Conservation (phyloP, 2,329 filamentous ascomycete species). For the Hortaea werneckii region DNA sequence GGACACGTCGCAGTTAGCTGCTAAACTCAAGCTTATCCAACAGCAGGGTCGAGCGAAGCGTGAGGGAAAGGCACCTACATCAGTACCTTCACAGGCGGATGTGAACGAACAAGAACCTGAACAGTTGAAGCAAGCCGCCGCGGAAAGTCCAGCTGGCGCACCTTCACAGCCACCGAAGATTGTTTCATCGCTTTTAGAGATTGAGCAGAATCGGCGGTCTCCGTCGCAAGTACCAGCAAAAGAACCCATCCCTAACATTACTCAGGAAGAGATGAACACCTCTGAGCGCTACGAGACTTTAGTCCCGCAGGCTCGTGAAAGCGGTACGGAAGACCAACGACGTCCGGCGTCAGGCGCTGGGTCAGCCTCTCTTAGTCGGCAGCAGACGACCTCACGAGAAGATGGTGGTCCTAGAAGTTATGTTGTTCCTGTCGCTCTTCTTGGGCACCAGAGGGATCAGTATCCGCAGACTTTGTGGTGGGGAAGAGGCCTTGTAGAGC, state of each 20-base stretch:
- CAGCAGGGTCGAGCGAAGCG: constrained; percentile 4
- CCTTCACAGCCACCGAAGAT: constrained; percentile 8
- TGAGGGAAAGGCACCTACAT: background rate
- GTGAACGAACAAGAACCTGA: background rate
- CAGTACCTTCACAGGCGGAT: background rate
- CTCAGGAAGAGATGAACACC: constrained; percentile 24
- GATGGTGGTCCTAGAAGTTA: constrained; percentile 4
- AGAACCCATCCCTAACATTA: constrained; percentile 13
- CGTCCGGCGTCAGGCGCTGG: constrained; percentile 1
- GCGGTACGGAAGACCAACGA: background rate
- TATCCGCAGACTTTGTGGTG: constrained; percentile 15
- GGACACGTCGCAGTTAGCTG: constrained; percentile 3
- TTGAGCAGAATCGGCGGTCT: constrained; percentile 17
- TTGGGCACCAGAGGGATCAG: constrained; percentile 22
- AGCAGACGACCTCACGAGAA: constrained; percentile 1
- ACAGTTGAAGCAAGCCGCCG: background rate
- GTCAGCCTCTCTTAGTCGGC: background rate
- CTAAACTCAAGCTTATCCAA: constrained; percentile 9
- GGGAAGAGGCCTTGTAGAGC: constrained; percentile 12
- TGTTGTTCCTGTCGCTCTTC: constrained; percentile 20
- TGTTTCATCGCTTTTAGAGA: constrained; percentile 3
- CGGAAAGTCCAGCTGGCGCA: background rate
- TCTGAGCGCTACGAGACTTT: constrained; percentile 26
- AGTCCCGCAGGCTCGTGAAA: constrained; percentile 14
- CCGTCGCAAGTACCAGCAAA: constrained; percentile 25